Conservation (phyloP, 2,329 filamentous ascomycete genomes). For the Hymenoscyphus repandus region DNA sequence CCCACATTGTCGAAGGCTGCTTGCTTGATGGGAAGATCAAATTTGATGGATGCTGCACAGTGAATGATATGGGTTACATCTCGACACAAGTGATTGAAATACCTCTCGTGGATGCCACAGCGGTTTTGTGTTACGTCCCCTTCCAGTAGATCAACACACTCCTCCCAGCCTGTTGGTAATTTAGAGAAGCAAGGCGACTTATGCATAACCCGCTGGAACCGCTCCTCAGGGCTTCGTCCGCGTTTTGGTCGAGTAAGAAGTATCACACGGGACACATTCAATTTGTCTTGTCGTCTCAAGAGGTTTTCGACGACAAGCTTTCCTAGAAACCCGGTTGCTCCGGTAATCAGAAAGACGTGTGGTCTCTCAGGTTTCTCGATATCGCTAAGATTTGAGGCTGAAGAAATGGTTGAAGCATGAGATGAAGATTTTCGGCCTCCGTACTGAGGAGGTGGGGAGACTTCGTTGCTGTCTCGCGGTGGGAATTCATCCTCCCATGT, state of each 20-base stretch:
- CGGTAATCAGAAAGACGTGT: conserved; percentile 44
- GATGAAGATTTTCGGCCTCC: no score
- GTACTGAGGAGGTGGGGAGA: no score
- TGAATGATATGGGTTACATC: conserved; percentile 11
- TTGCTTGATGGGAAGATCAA: conserved; percentile 6
- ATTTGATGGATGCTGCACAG: conserved; percentile 8
- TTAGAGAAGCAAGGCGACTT: conserved; percentile 8
- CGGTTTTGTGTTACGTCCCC: conserved; percentile 2
- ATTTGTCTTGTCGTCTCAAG: conserved; percentile 1
- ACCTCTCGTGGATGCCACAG: conserved; percentile 1
- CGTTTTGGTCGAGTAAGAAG: conserved; percentile 1
- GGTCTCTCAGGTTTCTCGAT: neutral
- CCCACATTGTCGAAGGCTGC: conserved; percentile 2
- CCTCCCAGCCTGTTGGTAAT: conserved; percentile 1
- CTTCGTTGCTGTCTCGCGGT: no score
- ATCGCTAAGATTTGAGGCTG: no score
- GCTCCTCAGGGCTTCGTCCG: neutral
- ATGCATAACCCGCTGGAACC: neutral
- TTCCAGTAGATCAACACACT: conserved; percentile 2
- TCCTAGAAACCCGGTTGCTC: conserved; percentile 52
- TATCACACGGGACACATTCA: conserved; percentile 1
- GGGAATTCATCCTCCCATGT: no score
- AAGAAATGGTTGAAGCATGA: no score
- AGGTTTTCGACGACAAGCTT: conserved; percentile 39
- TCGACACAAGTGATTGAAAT: neutral